Evolutionary conservation across 805 yeast genomes (phyloP), one percentile per base, ranked within the genome.

Genomic region (Candida silvatica): DNA sequence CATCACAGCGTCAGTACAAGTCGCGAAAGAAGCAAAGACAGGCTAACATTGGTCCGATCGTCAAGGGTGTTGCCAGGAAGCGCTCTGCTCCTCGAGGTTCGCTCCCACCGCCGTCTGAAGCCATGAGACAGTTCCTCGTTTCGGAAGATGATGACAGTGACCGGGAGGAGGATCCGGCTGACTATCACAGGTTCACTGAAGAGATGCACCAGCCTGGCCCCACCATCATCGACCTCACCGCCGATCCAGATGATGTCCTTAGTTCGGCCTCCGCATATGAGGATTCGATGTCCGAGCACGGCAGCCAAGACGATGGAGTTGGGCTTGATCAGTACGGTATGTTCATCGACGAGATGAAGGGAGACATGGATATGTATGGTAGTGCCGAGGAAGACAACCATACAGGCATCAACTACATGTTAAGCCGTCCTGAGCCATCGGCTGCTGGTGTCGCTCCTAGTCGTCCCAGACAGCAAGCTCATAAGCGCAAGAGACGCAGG

Each of bases 331-430:
- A 37, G 16, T 41, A 40, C 20, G 45, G 41, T 24, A 25, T 22
- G 23, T 37, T 29, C 8, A 27, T 25, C 12, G 28, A 25, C 8
- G 22, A 29, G 4, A 20, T 35, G 29, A 36, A 18, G 17, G 17
- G 15, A 6, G 22, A 17, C 3, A 36, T 29, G 34, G 37, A 37
- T 36, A 20, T 29, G 29, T 32, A 36, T 20, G 58, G 48, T 4
- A 34, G 37, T 17, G 59, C 59, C 2, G 46, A 45, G 33, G 61
- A 56, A 31, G 56, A 48, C 26, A 20, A 28, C 4, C 27, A 42
- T 2, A 31, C 52, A 14, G 57, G 59, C 3, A 47, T 55, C 12
- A 46, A 54, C 31, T 44, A 44, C 20, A 54, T 56, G 60, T 31
- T 33, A 7, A 27, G 31, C 27, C 12, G 27, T n/a, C n/a, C n/a